Evolutionary conservation across 768 basidiomycete genomes (phyloP).

Genomic region (Leucosporidium creatinivorum): DNA sequence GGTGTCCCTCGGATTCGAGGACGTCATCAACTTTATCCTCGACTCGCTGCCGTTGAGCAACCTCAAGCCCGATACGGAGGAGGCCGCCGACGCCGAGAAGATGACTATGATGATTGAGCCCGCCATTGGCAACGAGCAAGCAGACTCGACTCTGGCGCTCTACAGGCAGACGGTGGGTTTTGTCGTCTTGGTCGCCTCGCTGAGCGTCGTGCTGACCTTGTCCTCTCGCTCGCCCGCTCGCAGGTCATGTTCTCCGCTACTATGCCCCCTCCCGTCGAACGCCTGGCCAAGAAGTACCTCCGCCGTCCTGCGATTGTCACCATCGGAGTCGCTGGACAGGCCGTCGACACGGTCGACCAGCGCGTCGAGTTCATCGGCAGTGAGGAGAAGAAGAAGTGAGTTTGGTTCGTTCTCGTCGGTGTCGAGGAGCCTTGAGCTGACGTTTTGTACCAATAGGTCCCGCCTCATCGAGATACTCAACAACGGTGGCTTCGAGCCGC

Average conservation of each 20-base stretch:
- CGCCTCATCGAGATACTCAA: constrained; percentile 87
- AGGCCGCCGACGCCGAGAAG: constrained; percentile 60
- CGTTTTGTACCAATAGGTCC: constrained; percentile 49
- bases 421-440: neutral
- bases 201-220: neutral
- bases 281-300: constrained; percentile 83
- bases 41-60: constrained; percentile 82
- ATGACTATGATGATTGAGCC: constrained; percentile 55
- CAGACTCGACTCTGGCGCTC: constrained; percentile 12
- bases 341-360: constrained; percentile 97
- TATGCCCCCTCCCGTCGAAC: constrained; percentile 48
- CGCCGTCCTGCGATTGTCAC: constrained; percentile 89
- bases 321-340: constrained; percentile 94
- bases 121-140: constrained; percentile 25
- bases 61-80: constrained; percentile 71
- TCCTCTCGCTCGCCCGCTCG: constrained; percentile 27
- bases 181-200: neutral
- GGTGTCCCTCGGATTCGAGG: constrained; percentile 96
- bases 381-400: constrained; percentile 95
- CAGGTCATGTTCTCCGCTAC: constrained; percentile 64
- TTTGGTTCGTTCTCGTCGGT: constrained; percentile 16
- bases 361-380: constrained; percentile 83
- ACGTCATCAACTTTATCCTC: constrained; percentile 85
- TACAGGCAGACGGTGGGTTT: constrained; percentile 35
- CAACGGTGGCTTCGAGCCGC: constrained; percentile 69